Evolutionary conservation across 2,329 filamentous ascomycete genomes (phyloP).

Genomic region (Scolecobasidium constrictum): DNA sequence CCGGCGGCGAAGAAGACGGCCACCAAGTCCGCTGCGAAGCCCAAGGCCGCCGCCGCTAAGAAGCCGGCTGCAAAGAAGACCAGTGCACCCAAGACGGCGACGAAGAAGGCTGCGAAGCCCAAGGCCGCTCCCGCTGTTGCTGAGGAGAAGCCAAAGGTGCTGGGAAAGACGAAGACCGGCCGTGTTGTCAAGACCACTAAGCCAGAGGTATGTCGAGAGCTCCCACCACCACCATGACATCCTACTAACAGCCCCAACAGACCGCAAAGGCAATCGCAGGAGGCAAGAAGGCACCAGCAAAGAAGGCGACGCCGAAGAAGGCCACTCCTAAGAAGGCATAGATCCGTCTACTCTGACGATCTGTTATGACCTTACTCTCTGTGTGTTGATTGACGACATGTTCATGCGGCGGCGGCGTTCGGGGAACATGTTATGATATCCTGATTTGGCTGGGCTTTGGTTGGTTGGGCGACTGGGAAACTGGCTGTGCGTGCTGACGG

Average conservation of each 20-base stretch:
- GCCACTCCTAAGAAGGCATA: conserved; percentile 3
- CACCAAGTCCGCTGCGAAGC: conserved; percentile 19
- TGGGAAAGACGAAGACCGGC: conserved; percentile 77
- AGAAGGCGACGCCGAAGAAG: conserved; percentile 11
- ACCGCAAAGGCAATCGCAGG: conserved; percentile 6
- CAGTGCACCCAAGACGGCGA: conserved; percentile 35
- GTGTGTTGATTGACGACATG: neutral
- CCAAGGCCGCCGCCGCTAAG: conserved; percentile 17
- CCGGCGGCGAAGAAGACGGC: conserved; percentile 28
- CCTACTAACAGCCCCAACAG: neutral
- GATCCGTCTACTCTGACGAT: neutral
- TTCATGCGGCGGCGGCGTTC: neutral
- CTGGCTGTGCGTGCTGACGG: no score
- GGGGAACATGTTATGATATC: neutral
- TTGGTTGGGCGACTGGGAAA: no score
- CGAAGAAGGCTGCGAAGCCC: conserved; percentile 29
- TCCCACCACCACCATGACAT: no score
- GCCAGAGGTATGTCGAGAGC: neutral
- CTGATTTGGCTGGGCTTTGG: no score
- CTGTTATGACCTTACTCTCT: no score
- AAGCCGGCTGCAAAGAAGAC: conserved; percentile 30
- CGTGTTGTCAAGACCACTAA: conserved; percentile 64
- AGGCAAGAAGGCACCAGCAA: conserved; percentile 6
- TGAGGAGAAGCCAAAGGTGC: conserved; percentile 54
- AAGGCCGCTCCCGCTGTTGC: conserved; percentile 48